A percentile compares a stretch with the other conserved stretches of the same genome.
Evolutionary conservation across 805 yeast species (phyloP).

Genomic region (Yarrowia keelungensis): DNA sequence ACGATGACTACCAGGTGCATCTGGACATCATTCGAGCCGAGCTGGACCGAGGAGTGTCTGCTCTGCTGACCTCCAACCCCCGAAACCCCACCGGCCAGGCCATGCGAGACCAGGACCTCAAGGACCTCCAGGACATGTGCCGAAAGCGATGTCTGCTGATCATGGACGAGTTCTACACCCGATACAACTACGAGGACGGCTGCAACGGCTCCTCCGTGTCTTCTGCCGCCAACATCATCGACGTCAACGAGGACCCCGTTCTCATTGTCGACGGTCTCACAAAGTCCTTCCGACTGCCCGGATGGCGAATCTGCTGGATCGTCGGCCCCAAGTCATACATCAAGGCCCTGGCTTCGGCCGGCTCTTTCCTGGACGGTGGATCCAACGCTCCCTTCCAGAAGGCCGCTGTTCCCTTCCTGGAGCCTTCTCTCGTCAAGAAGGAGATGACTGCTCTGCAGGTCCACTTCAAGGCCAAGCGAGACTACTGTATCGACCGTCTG

Average conservation of each 20-base stretch:
- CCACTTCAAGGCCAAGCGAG: slow-evolving; percentile 65
- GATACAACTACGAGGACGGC: slow-evolving; percentile 61
- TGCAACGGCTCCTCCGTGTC: slow-evolving; percentile 62
- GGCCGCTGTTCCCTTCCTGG: slow-evolving; percentile 62
- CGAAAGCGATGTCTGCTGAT: slow-evolving; percentile 60
- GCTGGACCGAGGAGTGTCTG: slow-evolving; percentile 63
- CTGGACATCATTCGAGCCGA: slow-evolving; percentile 60
- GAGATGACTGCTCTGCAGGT: slow-evolving; percentile 66
- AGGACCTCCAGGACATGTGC: slow-evolving; percentile 60
- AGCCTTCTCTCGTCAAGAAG: slow-evolving; percentile 57
- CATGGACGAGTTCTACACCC: slow-evolving; percentile 69
- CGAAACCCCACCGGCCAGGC: slow-evolving; percentile 68
- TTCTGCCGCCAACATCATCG: slow-evolving; percentile 60
- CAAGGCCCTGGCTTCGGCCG: slow-evolving; percentile 62
- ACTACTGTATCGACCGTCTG: slow-evolving; percentile 59
- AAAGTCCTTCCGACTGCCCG: slow-evolving; percentile 67
- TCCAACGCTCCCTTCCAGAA: slow-evolving; percentile 67
- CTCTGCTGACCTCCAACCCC: slow-evolving; percentile 61
- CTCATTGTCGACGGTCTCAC: slow-evolving; percentile 66
- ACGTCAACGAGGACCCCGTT: slow-evolving; percentile 65
- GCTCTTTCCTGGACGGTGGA: slow-evolving; percentile 67
- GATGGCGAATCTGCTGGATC: slow-evolving; percentile 71
- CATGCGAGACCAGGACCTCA: slow-evolving; percentile 57
- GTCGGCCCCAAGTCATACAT: slow-evolving; percentile 68
- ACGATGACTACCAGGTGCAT: slow-evolving; percentile 64